Evolutionary conservation across 352 stramenopile species (phyloP), one percentile per base, ranked within the genome.

Genomic region (Blastocystis sp.): DNA sequence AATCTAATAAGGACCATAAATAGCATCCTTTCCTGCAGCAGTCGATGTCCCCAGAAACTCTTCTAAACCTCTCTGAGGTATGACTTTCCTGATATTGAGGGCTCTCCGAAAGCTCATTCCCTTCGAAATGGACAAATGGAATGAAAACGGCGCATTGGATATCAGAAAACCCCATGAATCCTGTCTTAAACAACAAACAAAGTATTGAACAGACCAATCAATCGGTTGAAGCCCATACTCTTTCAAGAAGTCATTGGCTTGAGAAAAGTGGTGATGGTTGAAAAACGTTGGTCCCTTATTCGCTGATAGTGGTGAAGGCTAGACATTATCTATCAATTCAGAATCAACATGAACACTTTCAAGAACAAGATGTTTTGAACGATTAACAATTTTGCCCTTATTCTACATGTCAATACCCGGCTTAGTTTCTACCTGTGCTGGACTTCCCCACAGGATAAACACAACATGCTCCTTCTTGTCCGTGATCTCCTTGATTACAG

Each of bases 381-480:
- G 24, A 46, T 86, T 56, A 14, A 86, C 61, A 37, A 75, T 52
- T 42, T 7, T 46, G 46, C 57, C 61, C 75, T 86, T 86, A 14
- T 49, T 78, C 59, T 69, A 69, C 24, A 11, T 24, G 6, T 35
- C 24, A 21, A 32, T 3, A n/a, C 24, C 4, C 59, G 5, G 7
- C 14, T 69, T 14, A 24, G 19, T 24, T 39, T 11, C 59, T 37
- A 91, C 89, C 71, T 96, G 93, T 11, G 96, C 96, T 43, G 95
- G 95, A 86, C 97, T 97, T 27, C 97, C 97, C 97, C 97, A 99
- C 7, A 99, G 91, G 87, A 99, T 88, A 89, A 98, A 99, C 0
- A 99, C 96, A 21, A 99, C 91, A 89, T 95, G 91, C 21, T 88
- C 89, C 39, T 92, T 88, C 75, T 94, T 86, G 74, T 90, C 90